Percentiles rank a stretch among this genome's conserved stretches.
Conservation (phyloP, 176 grass and related monocot genomes). For the Carex cristatella region DNA sequence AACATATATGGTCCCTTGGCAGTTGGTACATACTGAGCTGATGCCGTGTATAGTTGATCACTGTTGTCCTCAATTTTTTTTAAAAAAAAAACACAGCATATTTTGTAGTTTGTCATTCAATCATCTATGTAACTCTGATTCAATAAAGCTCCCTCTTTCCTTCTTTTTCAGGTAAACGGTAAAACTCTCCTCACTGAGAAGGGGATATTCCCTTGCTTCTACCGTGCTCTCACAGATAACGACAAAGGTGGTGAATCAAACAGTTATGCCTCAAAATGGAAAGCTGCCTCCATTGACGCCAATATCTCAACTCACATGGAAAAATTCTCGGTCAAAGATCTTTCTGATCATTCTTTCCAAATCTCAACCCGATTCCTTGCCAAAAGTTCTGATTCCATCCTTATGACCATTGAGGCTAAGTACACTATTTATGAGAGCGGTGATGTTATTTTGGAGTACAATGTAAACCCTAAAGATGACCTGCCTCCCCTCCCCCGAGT, state of each 20-base stretch:
- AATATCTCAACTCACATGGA: constrained; percentile 43
- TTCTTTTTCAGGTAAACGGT: constrained; percentile 39
- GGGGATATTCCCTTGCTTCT: constrained; percentile 80
- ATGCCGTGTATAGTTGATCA: no score
- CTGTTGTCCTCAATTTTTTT: background rate
- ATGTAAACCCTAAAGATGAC: constrained; percentile 54
- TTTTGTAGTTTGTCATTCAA: background rate
- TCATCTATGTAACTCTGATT: background rate
- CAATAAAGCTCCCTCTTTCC: background rate
- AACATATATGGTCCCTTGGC: background rate
- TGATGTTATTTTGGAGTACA: constrained; percentile 56
- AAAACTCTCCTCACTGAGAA: constrained; percentile 53
- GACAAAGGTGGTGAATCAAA: constrained; percentile 70
- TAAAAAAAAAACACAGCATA: background rate
- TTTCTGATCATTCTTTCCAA: constrained; percentile 38
- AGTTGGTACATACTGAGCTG: background rate
- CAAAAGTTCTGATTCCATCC: constrained; percentile 12
- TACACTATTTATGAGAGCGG: constrained; percentile 59
- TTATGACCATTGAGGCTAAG: constrained; percentile 37
- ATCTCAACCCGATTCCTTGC: constrained; percentile 52
- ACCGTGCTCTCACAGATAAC: constrained; percentile 83
- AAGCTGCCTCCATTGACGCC: constrained; percentile 42
- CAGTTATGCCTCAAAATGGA: constrained; percentile 56
- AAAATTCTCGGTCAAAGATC: constrained; percentile 51
- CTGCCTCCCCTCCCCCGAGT: constrained; percentile 82